Evolutionary conservation across 2,329 filamentous ascomycete species (phyloP).

Genomic region (Fusarium incarnatum): DNA sequence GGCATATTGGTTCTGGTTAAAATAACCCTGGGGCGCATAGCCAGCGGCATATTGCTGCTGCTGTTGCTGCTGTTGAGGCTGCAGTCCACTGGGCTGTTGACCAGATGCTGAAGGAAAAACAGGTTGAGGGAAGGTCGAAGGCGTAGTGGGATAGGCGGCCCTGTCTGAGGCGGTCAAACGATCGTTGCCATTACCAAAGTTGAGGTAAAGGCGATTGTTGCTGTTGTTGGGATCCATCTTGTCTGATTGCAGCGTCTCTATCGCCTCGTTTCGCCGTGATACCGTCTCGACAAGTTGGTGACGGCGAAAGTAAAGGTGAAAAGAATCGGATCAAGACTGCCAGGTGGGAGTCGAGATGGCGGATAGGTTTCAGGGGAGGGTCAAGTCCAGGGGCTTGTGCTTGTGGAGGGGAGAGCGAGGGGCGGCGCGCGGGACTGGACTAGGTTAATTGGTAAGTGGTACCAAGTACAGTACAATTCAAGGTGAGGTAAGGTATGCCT

Average conservation of each 20-base stretch:
- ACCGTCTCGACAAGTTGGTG: slow-evolving; percentile 35
- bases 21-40: slow-evolving; percentile 65
- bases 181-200: slow-evolving; percentile 74
- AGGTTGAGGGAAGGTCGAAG: slow-evolving; percentile 95
- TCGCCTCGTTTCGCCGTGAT: slow-evolving; percentile 36
- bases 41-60: slow-evolving; percentile 59
- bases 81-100: slow-evolving; percentile 40
- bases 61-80: slow-evolving; percentile 50
- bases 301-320: slow-evolving; percentile 14
- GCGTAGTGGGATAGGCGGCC: slow-evolving; percentile 84
- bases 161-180: slow-evolving; percentile 72
- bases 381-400: slow-evolving; percentile 39
- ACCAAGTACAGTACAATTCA: slow-evolving; percentile 1
- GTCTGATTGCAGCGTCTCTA: slow-evolving; percentile 23
- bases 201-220: slow-evolving; percentile 74
- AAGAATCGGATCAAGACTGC: slow-evolving; percentile 31
- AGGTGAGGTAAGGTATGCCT: slow-evolving; percentile 5
- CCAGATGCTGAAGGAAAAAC: slow-evolving; percentile 64
- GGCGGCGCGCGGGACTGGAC: slow-evolving; percentile 31
- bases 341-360: slow-evolving; percentile 41
- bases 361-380: slow-evolving; percentile 46
- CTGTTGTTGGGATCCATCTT: slow-evolving; percentile 69
- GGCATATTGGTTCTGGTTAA: slow-evolving; percentile 70
- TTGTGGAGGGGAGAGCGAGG: slow-evolving; percentile 40
- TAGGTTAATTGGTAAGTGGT: slow-evolving; percentile 8